phyloP scores from a whole-genome alignment of 2,329 filamentous ascomycete genomes.

The Ramularia endophylla region DNA sequence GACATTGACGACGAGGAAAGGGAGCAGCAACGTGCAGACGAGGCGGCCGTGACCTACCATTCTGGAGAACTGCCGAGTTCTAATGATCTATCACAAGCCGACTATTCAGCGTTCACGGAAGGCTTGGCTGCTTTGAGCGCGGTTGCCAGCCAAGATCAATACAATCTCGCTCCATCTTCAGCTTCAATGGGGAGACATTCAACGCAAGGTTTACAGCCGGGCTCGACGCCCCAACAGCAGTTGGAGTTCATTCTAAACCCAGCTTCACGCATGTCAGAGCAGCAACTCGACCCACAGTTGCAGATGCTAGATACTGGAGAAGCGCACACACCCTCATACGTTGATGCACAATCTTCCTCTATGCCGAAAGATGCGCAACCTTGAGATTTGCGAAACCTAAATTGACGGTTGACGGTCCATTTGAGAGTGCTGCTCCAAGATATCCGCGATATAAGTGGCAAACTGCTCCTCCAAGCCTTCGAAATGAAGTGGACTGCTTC shows the following conservation, averaged over 20 bases:
- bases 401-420: too few relatives aligned
- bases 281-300: conserved; percentile 27
- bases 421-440: too few relatives aligned
- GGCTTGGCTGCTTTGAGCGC: conserved; percentile 51
- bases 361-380: conserved; percentile 40
- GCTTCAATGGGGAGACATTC: conserved; percentile 13
- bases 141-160: conserved; percentile 42
- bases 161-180: conserved; percentile 30
- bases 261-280: conserved; percentile 27
- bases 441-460: too few relatives aligned
- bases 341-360: conserved; percentile 24
- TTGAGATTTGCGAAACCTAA: neutral
- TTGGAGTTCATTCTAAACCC: conserved; percentile 54
- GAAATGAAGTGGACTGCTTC: too few relatives aligned
- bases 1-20: conserved; percentile 32
- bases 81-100: conserved; percentile 11
- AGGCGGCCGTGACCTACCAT: too few relatives aligned
- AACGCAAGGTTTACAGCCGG: neutral
- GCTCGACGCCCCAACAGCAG: conserved; percentile 31
- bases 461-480: too few relatives aligned
- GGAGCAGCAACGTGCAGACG: too few relatives aligned
- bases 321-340: too few relatives aligned
- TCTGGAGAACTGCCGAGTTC: too few relatives aligned
- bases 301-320: conserved; percentile 6
- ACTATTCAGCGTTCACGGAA: conserved; percentile 34